phyloP scores from a whole-genome alignment of 305 asterid species.

The Fraxinus floribunda region DNA sequence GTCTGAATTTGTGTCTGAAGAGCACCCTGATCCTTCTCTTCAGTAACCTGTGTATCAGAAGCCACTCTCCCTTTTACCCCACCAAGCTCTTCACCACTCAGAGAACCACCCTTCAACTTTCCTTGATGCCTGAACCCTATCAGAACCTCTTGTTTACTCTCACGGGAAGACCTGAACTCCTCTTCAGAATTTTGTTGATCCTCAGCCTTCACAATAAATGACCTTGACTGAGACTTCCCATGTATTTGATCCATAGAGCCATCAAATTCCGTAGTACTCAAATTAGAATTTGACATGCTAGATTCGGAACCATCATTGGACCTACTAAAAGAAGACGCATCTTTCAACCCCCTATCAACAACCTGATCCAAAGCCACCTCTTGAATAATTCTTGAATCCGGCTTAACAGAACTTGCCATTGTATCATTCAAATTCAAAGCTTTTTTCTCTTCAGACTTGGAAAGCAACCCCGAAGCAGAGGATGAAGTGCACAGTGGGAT shows the following conservation, averaged over 20 bases:
- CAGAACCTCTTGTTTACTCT: slow-evolving; percentile 26
- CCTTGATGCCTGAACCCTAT: slow-evolving; percentile 36
- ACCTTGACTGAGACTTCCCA: slow-evolving; percentile 43
- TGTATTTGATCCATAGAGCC: slow-evolving; percentile 43
- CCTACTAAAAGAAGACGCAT: slow-evolving; percentile 35
- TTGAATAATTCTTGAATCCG: slow-evolving; percentile 39
- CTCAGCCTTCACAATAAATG: slow-evolving; percentile 38
- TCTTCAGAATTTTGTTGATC: slow-evolving; percentile 44
- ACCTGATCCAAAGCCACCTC: slow-evolving; percentile 14
- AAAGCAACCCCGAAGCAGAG: slow-evolving; percentile 31
- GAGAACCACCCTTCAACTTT: slow-evolving; percentile 31
- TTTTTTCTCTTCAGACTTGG: slow-evolving; percentile 37
- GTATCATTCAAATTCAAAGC: slow-evolving; percentile 33
- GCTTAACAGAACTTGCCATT: slow-evolving; percentile 39
- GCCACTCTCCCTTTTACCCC: slow-evolving; percentile 4
- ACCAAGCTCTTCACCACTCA: slow-evolving; percentile 39
- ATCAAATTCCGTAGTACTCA: slow-evolving; percentile 32
- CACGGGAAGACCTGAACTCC: slow-evolving; percentile 32
- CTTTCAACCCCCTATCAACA: slow-evolving; percentile 35
- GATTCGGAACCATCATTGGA: slow-evolving; percentile 15
- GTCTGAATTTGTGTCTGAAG: slow-evolving; percentile 30
- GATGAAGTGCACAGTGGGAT: slow-evolving; percentile 56
- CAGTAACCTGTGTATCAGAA: slow-evolving; percentile 35
- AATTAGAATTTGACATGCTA: slow-evolving; percentile 23
- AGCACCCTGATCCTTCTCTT: slow-evolving; percentile 38